A percentile compares a stretch with the other conserved stretches of the same genome.
phyloP scores from a whole-genome alignment of 441 rosid genomes.

The Codiaeum variegatum region DNA sequence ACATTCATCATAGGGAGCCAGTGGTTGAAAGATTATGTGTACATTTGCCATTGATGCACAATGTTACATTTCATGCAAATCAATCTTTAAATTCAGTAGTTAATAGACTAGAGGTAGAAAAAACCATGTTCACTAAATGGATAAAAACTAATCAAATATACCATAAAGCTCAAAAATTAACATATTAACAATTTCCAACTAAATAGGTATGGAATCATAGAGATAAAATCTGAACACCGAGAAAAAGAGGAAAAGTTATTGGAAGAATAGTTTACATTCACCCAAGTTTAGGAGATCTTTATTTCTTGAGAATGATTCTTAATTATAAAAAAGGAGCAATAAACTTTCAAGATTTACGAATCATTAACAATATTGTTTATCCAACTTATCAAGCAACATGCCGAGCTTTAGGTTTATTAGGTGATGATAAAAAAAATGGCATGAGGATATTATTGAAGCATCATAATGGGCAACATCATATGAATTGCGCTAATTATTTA shows the following conservation, averaged over 20 bases:
- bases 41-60: not conserved
- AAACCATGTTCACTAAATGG: not conserved
- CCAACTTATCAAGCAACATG: not conserved
- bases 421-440: not conserved
- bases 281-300: not conserved
- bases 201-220: not conserved
- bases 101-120: not conserved
- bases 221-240: not conserved
- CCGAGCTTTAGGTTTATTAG: not conserved
- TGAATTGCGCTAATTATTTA: not conserved
- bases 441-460: not conserved
- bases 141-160: not conserved
- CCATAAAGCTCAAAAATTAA: not conserved
- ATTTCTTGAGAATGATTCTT: not conserved
- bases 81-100: not conserved
- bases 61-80: not conserved
- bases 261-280: not conserved
- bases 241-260: not conserved
- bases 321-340: not conserved
- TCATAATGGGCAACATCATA: not conserved
- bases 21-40: not conserved
- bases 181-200: not conserved
- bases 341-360: not conserved
- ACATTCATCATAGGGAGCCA: not conserved
- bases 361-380: not conserved